Evolutionary conservation across 345 rosid genomes (phyloP).

Genomic region (Rhodamnia rubescens): DNA sequence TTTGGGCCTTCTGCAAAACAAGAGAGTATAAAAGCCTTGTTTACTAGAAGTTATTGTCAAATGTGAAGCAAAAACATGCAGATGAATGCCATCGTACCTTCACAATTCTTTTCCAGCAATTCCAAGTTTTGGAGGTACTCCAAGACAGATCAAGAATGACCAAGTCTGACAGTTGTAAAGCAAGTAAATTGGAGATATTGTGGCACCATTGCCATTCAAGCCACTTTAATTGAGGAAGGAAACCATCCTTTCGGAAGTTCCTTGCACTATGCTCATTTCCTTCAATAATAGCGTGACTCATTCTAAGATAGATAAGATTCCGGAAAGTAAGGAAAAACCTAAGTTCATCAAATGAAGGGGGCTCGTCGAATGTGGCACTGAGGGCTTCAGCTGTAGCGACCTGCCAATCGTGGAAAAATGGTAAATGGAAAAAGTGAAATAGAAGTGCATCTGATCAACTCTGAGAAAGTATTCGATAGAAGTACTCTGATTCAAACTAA

Average conservation of each 20-base stretch:
- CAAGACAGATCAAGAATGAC: background rate
- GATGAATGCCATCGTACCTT: background rate
- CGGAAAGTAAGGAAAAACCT: background rate
- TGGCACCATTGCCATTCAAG: background rate
- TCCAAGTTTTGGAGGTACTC: background rate
- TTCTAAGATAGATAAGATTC: background rate
- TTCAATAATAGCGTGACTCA: background rate
- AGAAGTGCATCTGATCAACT: background rate
- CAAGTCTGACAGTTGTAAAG: background rate
- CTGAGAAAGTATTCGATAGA: background rate
- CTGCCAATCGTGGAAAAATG: background rate
- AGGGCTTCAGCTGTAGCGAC: background rate
- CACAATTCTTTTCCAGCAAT: background rate
- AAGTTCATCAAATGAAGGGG: background rate
- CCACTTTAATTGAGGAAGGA: background rate
- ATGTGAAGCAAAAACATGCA: background rate
- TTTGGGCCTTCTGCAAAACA: background rate
- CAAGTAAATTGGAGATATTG: background rate
- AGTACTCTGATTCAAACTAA: background rate
- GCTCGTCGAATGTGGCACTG: background rate
- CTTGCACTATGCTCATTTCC: background rate
- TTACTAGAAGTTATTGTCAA: background rate
- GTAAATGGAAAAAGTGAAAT: background rate
- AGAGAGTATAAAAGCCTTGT: background rate
- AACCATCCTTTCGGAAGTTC: background rate